Conservation (phyloP, 192 early-diverging fungal species). For the Paraglomus brasilianum region DNA sequence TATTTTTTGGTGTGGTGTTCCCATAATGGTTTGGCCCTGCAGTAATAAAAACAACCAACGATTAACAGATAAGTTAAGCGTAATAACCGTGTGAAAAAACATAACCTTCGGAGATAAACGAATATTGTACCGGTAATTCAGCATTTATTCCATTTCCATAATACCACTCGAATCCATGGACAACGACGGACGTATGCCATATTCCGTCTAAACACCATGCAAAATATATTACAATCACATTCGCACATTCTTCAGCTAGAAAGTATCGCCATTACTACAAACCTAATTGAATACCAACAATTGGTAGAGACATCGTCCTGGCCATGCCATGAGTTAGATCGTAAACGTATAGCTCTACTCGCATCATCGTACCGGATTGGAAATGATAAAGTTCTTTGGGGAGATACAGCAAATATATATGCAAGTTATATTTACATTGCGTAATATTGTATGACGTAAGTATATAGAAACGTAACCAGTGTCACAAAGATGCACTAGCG, state of each 20-base stretch:
- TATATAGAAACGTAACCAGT: too few relatives aligned
- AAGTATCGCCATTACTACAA: constrained; percentile 1
- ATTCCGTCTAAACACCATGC: constrained; percentile 44
- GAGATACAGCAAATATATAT: too few relatives aligned
- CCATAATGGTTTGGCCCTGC: constrained; percentile 60
- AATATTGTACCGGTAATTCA: constrained; percentile 36
- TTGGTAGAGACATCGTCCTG: constrained; percentile 54
- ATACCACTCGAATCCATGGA: constrained; percentile 73
- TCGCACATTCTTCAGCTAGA: background rate
- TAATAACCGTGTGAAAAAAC: background rate
- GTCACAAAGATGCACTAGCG: too few relatives aligned
- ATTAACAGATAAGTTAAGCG: background rate
- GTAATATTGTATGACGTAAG: too few relatives aligned
- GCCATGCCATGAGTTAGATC: constrained; percentile 78
- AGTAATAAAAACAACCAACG: background rate
- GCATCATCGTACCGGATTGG: background rate
- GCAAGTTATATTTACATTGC: too few relatives aligned
- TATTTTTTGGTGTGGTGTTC: constrained; percentile 62
- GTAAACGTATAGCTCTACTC: constrained; percentile 58
- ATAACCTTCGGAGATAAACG: constrained; percentile 12
- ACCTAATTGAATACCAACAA: constrained; percentile 71
- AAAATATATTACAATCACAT: background rate
- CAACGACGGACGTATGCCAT: constrained; percentile 74
- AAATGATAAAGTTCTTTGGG: background rate
- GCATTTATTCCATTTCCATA: constrained; percentile 77